Evolutionary conservation across 2,329 filamentous ascomycete genomes (phyloP).

Genomic region (Penicillium sclerotiorum): DNA sequence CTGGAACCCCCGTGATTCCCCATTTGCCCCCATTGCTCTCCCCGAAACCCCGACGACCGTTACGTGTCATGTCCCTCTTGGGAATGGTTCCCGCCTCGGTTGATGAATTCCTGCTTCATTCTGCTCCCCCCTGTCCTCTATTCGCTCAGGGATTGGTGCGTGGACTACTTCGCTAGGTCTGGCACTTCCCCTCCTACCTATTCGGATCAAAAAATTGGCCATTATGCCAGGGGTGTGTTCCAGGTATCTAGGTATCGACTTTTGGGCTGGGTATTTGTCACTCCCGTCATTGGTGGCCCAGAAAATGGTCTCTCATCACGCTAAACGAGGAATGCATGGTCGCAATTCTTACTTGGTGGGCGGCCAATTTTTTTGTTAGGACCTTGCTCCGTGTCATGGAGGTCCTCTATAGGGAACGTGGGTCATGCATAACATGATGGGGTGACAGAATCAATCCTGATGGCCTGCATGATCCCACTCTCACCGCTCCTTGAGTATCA

Average conservation of each 20-base stretch:
- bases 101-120: constrained; percentile 2
- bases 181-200: background rate
- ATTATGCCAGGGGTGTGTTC: background rate
- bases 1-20: background rate
- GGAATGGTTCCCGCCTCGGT: constrained; percentile 21
- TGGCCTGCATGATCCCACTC: constrained; percentile 1
- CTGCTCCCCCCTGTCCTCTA: too few relatives aligned
- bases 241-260: background rate
- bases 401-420: constrained; percentile 4
- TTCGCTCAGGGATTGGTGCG: too few relatives aligned
- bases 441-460: background rate
- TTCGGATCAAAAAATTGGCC: background rate
- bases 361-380: too few relatives aligned
- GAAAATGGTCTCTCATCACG: background rate
- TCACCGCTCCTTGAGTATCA: constrained; percentile 2
- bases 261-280: background rate
- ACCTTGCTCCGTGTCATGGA: too few relatives aligned
- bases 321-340: background rate
- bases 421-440: constrained; percentile 3
- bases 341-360: background rate
- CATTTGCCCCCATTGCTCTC: background rate
- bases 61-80: constrained; percentile 35
- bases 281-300: background rate
- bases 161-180: background rate
- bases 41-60: constrained; percentile 26